Evolutionary conservation across 768 basidiomycete genomes (phyloP).

Genomic region (Amanita polypyramis): DNA sequence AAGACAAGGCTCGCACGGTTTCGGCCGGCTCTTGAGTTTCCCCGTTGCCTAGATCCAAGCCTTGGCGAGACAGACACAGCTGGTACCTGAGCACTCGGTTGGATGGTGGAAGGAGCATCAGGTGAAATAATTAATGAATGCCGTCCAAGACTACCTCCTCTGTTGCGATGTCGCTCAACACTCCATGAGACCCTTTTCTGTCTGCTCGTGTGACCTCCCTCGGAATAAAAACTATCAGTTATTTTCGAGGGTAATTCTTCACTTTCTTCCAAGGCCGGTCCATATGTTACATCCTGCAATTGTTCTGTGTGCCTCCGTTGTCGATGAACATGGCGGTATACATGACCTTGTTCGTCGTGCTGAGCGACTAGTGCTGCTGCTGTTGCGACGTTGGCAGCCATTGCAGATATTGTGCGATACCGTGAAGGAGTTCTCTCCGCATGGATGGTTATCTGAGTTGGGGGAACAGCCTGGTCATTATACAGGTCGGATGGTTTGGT

Average conservation of each 20-base stretch:
- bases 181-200: constrained; percentile 62
- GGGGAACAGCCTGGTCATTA: constrained; percentile 32
- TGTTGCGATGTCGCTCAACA: constrained; percentile 34
- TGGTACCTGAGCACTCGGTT: constrained; percentile 22
- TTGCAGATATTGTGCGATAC: constrained; percentile 59
- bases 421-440: constrained; percentile 42
- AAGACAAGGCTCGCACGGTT: constrained; percentile 75
- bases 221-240: constrained; percentile 73
- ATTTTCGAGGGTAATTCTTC: constrained; percentile 48
- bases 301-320: constrained; percentile 19
- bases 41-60: constrained; percentile 17
- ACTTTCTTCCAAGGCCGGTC: constrained; percentile 21
- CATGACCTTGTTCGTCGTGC: constrained; percentile 36
- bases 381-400: constrained; percentile 63
- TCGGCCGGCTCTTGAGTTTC: constrained; percentile 54
- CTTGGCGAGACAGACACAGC: constrained; percentile 22
- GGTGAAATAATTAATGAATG: constrained; percentile 14
- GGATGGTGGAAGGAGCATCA: constrained; percentile 17
- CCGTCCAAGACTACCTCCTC: constrained; percentile 37
- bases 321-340: constrained; percentile 16
- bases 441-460: constrained; percentile 32
- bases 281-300: constrained; percentile 13
- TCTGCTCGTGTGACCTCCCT: constrained; percentile 34
- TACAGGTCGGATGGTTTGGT: constrained; percentile 22
- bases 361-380: constrained; percentile 63